Evolutionary conservation across 2,329 filamentous ascomycete species (phyloP).

Genomic region (Pseudocercospora eumusae): DNA sequence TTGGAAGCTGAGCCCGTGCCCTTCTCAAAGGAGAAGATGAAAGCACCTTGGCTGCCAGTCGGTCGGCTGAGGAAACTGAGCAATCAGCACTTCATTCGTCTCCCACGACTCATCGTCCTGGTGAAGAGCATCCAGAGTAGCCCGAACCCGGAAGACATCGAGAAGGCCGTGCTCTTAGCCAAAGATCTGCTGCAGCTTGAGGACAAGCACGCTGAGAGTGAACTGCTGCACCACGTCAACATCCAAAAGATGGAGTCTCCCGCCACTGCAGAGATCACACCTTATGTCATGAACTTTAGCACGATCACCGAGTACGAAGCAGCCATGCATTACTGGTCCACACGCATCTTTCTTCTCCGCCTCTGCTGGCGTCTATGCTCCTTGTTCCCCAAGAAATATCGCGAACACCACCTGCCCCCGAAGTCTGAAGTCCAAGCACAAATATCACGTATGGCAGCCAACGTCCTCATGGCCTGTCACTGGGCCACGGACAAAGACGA

Average conservation of each 20-base stretch:
- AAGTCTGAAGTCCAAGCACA: conserved; percentile 16
- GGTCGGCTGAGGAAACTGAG: conserved; percentile 18
- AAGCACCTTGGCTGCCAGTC: conserved; percentile 13
- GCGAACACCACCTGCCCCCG: conserved; percentile 6
- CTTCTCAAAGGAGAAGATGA: conserved; percentile 19
- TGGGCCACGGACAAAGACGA: conserved; percentile 22
- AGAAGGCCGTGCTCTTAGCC: conserved; percentile 14
- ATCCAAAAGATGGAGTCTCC: conserved; percentile 20
- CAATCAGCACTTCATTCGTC: conserved; percentile 26
- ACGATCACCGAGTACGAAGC: conserved; percentile 24
- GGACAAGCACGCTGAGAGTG: conserved; percentile 22
- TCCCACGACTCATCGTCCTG: conserved; percentile 20
- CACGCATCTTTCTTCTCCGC: conserved; percentile 20
- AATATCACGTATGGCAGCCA: conserved; percentile 22
- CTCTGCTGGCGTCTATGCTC: conserved; percentile 23
- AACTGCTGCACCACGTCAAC: conserved; percentile 22
- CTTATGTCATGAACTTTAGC: conserved; percentile 23
- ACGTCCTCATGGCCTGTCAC: conserved; percentile 23
- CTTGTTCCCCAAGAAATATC: conserved; percentile 19
- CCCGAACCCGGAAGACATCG: conserved; percentile 12
- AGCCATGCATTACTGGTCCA: conserved; percentile 24
- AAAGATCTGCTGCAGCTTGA: conserved; percentile 18
- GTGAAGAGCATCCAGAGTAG: conserved; percentile 18
- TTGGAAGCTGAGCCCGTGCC: conserved; percentile 21
- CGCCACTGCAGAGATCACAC: conserved; percentile 3